Evolutionary conservation across 2,329 filamentous ascomycete species (phyloP).

Genomic region (Mycosphaerella sp.): DNA sequence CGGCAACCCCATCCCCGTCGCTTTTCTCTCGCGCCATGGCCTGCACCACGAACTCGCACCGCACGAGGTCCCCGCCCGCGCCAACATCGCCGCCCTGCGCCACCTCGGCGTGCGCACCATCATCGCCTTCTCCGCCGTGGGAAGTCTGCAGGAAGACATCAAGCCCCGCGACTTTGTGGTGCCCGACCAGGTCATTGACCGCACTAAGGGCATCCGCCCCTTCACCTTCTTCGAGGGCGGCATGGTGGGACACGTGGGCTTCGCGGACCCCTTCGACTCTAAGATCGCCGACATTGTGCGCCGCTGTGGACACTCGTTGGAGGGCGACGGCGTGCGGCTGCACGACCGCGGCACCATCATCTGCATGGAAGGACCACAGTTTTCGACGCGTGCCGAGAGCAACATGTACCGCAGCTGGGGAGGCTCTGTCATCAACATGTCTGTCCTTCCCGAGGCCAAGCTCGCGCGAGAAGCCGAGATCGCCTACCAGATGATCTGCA

Average conservation of each 20-base stretch:
- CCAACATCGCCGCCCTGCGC: constrained; percentile 97
- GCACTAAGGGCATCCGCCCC: constrained; percentile 87
- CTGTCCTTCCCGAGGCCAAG: constrained; percentile 88
- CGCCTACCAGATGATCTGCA: constrained; percentile 97
- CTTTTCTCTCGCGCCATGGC: constrained; percentile 92
- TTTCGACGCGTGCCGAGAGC: constrained; percentile 91
- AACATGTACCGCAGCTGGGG: constrained; percentile 94
- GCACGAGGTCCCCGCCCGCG: constrained; percentile 88
- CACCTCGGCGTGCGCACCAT: constrained; percentile 82
- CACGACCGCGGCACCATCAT: constrained; percentile 80
- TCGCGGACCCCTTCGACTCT: constrained; percentile 90
- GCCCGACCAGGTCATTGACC: constrained; percentile 94
- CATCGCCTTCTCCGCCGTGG: constrained; percentile 92
- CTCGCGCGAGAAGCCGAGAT: constrained; percentile 94
- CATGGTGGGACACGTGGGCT: constrained; percentile 87
- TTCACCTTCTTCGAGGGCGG: constrained; percentile 95
- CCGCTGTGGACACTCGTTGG: constrained; percentile 66
- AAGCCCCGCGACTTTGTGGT: constrained; percentile 95
- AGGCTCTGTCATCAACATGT: constrained; percentile 98
- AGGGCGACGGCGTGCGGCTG: constrained; percentile 75
- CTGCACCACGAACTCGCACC: constrained; percentile 81
- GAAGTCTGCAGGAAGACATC: constrained; percentile 84
- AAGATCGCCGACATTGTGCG: constrained; percentile 69
- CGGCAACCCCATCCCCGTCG: constrained; percentile 57
- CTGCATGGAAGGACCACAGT: constrained; percentile 99